phyloP scores from a whole-genome alignment of 176 grass and related monocot genomes.

The Dendrocalamus sinicus region DNA sequence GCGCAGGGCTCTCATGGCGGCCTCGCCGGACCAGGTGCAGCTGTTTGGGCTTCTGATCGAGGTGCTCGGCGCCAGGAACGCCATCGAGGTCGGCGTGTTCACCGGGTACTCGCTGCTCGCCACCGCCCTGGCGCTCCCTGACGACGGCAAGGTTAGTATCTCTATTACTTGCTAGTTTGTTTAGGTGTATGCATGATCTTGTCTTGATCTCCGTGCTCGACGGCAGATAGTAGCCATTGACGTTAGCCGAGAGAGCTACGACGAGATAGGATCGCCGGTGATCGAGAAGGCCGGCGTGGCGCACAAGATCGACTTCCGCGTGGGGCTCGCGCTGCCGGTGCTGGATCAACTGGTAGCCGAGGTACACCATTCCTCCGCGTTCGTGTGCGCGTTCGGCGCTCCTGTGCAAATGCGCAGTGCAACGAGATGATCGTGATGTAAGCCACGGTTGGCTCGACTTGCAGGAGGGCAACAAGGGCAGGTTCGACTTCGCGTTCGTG shows the following conservation, averaged over 20 bases:
- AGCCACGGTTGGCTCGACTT: background rate
- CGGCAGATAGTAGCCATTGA: constrained; percentile 69
- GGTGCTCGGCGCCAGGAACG: constrained; percentile 69
- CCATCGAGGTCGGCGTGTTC: constrained; percentile 75
- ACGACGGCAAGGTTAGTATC: constrained; percentile 58
- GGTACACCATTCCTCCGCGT: background rate
- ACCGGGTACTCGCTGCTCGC: constrained; percentile 80
- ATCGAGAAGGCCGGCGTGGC: constrained; percentile 72
- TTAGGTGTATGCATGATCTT: background rate
- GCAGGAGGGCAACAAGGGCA: constrained; percentile 51
- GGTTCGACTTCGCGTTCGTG: constrained; percentile 76
- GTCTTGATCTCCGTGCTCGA: background rate
- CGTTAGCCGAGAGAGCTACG: constrained; percentile 56
- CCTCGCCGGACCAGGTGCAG: constrained; percentile 65
- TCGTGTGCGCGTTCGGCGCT: too few species aligned
- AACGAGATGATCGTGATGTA: too few species aligned
- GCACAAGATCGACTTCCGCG: constrained; percentile 72
- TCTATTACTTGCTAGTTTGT: background rate
- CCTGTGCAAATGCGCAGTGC: too few species aligned
- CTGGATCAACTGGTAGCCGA: constrained; percentile 53
- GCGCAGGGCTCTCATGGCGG: constrained; percentile 56
- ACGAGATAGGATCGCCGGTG: constrained; percentile 60
- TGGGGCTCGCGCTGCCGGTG: constrained; percentile 53
- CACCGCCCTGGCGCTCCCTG: constrained; percentile 59
- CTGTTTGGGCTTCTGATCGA: constrained; percentile 62